Conservation (phyloP, 2,329 filamentous ascomycete species). For the Fusarium humuli region DNA sequence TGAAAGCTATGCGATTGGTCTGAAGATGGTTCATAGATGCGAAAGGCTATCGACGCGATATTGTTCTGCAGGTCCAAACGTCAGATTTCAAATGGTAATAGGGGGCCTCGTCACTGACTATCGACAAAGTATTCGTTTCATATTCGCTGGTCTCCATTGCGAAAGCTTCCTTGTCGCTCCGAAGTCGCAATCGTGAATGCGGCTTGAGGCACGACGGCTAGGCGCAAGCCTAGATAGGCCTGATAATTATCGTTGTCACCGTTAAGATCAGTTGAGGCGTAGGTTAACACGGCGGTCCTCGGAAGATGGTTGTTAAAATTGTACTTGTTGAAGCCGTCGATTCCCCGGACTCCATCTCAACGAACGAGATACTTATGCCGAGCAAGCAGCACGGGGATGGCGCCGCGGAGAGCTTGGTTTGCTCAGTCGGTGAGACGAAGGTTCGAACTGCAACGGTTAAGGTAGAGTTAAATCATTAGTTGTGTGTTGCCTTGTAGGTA, state of each 20-base stretch:
- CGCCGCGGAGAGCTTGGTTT: constrained; percentile 36
- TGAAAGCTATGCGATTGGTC: constrained; percentile 59
- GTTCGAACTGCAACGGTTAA: not conserved
- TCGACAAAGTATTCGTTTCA: constrained; percentile 70
- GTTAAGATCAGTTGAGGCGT: constrained; percentile 8
- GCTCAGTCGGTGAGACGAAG: constrained; percentile 9
- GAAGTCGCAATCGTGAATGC: constrained; percentile 45
- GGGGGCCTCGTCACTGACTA: constrained; percentile 54
- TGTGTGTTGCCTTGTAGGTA: constrained; percentile 7
- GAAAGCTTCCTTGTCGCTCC: constrained; percentile 52
- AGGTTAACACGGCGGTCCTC: constrained; percentile 29
- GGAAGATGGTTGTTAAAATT: constrained; percentile 34
- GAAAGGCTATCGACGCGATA: constrained; percentile 66
- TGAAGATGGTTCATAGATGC: constrained; percentile 64
- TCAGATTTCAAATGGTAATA: constrained; percentile 18
- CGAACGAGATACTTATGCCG: constrained; percentile 43
- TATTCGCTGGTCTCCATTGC: constrained; percentile 74
- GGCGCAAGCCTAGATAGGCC: constrained; percentile 34
- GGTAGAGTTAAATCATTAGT: constrained; percentile 29
- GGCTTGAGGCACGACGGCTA: constrained; percentile 42
- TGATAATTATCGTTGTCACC: constrained; percentile 7
- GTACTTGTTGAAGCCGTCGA: constrained; percentile 39
- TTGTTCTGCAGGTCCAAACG: constrained; percentile 59
- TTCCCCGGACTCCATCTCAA: constrained; percentile 56
- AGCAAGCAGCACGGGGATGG: constrained; percentile 40